Conservation (phyloP, 1,139 yeast genomes). For the Suhomyces panamericanus region DNA sequence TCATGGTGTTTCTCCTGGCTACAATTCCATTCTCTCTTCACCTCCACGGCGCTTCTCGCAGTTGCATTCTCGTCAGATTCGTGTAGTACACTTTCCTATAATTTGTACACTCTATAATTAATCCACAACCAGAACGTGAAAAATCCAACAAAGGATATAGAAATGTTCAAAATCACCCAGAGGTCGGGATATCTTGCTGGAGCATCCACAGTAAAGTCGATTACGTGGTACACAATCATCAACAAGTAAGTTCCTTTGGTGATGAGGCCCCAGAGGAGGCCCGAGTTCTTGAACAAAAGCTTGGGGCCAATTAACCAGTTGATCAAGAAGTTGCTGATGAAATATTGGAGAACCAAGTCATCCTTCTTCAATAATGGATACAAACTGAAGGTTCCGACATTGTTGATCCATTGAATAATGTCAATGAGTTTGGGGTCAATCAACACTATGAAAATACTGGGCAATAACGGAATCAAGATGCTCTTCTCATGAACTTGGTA, state of each 20-base stretch:
- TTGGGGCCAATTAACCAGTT: slow-evolving; percentile 80
- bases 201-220: slow-evolving; percentile 54
- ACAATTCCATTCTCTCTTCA: too few species aligned
- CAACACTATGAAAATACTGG: slow-evolving; percentile 66
- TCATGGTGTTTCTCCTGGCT: too few species aligned
- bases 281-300: slow-evolving; percentile 27
- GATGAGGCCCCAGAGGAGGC: slow-evolving; percentile 54
- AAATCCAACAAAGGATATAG: slow-evolving; percentile 76
- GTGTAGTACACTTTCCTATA: not conserved
- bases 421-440: slow-evolving; percentile 62
- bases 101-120: slow-evolving; percentile 14
- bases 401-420: slow-evolving; percentile 83
- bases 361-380: slow-evolving; percentile 86
- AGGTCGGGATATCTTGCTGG: slow-evolving; percentile 75
- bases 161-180: slow-evolving; percentile 77
- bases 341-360: slow-evolving; percentile 69
- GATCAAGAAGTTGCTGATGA: slow-evolving; percentile 58
- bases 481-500: slow-evolving; percentile 95
- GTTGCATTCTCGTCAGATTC: too few species aligned
- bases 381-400: slow-evolving; percentile 79
- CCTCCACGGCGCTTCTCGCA: too few species aligned
- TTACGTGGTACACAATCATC: slow-evolving; percentile 51
- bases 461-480: slow-evolving; percentile 82
- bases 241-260: slow-evolving; percentile 61
- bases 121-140: slow-evolving; percentile 77